phyloP scores from a whole-genome alignment of 2,329 filamentous ascomycete species.

The Thielaviopsis euricoi region DNA sequence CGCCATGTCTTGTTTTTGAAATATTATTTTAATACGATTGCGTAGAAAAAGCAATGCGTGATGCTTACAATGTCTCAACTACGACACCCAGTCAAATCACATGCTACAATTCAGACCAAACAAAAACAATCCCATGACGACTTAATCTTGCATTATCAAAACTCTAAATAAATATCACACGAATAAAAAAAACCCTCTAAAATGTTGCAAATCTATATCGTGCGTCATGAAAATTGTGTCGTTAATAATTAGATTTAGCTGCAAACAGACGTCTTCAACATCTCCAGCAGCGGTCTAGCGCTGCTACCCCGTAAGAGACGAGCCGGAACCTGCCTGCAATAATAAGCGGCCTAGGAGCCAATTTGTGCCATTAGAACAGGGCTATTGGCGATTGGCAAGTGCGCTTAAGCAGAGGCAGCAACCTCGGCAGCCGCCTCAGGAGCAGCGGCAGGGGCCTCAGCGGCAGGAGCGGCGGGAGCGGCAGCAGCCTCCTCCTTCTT shows the following conservation, averaged over 20 bases:
- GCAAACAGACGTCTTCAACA: not conserved
- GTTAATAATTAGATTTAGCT: conserved; percentile 12
- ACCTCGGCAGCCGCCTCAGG: not conserved
- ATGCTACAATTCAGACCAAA: no score
- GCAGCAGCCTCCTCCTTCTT: not conserved
- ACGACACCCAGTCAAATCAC: no score
- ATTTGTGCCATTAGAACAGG: conserved; percentile 1
- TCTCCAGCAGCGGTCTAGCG: conserved; percentile 4
- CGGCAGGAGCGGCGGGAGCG: not conserved
- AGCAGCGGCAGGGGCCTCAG: not conserved
- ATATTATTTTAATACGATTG: no score
- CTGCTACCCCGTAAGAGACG: conserved; percentile 2
- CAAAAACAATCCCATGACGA: no score
- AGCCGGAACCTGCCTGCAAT: not conserved
- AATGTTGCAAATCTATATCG: not conserved
- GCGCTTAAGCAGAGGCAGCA: conserved; percentile 2
- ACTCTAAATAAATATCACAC: no score
- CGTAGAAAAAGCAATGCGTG: no score
- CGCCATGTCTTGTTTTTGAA: no score
- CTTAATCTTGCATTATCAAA: no score
- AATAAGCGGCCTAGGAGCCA: not conserved
- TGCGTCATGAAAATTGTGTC: conserved; percentile 10
- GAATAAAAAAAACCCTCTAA: no score
- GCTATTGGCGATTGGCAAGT: not conserved
- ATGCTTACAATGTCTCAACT: no score